Conservation (phyloP, 495 filamentous ascomycete species). For the Schizothecium vesticola region DNA sequence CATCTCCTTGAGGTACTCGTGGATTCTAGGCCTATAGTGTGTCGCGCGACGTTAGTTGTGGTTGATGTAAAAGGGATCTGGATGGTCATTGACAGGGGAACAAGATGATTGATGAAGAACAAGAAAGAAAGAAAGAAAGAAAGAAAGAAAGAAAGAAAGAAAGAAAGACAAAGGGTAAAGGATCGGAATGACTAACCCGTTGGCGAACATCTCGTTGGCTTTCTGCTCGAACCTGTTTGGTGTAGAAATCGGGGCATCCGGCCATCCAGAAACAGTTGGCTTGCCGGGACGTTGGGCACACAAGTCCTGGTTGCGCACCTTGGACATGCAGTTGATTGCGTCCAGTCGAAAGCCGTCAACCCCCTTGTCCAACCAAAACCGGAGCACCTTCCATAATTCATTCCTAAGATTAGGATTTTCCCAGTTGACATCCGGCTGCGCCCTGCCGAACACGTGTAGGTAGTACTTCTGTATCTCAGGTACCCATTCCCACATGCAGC, state of each 20-base stretch:
- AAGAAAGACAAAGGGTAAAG: neutral
- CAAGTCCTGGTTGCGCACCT: neutral
- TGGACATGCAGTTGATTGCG: neutral
- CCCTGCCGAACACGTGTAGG: neutral
- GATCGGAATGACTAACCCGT: neutral
- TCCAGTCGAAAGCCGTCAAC: neutral
- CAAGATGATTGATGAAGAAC: too few species aligned
- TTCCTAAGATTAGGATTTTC: neutral
- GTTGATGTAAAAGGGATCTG: too few species aligned
- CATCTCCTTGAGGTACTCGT: neutral
- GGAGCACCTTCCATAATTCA: neutral
- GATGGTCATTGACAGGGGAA: too few species aligned
- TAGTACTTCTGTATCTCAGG: neutral
- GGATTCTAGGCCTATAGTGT: neutral
- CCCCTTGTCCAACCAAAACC: neutral
- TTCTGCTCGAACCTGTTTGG: neutral
- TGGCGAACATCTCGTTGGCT: neutral
- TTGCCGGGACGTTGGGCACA: neutral
- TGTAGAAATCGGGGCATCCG: neutral
- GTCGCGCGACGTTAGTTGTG: too few species aligned
- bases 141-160: neutral
- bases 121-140: too few species aligned
- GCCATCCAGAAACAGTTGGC: neutral
- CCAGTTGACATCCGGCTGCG: constrained; percentile 3
- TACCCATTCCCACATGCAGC: constrained; percentile 3